Evolutionary conservation across 2,329 filamentous ascomycete species (phyloP).

Genomic region (Zasmidium cellare): DNA sequence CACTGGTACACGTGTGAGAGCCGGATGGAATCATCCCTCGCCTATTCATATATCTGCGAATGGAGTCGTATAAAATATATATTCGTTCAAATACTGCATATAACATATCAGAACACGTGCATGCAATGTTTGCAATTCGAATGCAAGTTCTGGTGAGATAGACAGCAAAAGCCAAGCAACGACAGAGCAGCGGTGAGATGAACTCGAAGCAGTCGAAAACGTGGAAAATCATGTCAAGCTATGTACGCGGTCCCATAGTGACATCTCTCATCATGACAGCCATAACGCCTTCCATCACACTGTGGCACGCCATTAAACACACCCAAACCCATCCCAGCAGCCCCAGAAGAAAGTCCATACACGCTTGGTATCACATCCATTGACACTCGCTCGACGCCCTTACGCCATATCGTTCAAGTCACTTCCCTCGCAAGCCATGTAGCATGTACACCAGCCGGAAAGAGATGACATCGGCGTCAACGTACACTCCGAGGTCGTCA

Average conservation of each 20-base stretch:
- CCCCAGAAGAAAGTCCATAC: background rate
- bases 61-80: too few relatives aligned
- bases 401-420: slow-evolving; percentile 2
- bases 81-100: too few relatives aligned
- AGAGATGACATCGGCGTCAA: slow-evolving; percentile 13
- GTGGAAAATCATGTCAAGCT: slow-evolving; percentile 12
- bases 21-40: too few relatives aligned
- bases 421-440: background rate
- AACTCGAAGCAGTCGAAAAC: background rate
- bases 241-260: slow-evolving; percentile 17
- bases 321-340: slow-evolving; percentile 2
- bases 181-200: background rate
- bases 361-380: slow-evolving; percentile 11
- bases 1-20: background rate
- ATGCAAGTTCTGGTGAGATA: too few relatives aligned
- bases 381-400: slow-evolving; percentile 7
- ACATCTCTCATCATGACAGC: slow-evolving; percentile 11
- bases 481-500: slow-evolving; percentile 8
- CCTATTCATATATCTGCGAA: too few relatives aligned
- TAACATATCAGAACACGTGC: too few relatives aligned
- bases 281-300: slow-evolving; percentile 11
- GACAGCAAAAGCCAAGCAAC: background rate
- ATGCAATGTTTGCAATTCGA: too few relatives aligned
- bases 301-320: slow-evolving; percentile 6
- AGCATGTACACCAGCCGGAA: background rate